These are phyloP conservation scores for Colletotrichum phormii DNA, from an alignment of 2,329 filamentous ascomycete species.

Conservation along the genomic window DNA sequence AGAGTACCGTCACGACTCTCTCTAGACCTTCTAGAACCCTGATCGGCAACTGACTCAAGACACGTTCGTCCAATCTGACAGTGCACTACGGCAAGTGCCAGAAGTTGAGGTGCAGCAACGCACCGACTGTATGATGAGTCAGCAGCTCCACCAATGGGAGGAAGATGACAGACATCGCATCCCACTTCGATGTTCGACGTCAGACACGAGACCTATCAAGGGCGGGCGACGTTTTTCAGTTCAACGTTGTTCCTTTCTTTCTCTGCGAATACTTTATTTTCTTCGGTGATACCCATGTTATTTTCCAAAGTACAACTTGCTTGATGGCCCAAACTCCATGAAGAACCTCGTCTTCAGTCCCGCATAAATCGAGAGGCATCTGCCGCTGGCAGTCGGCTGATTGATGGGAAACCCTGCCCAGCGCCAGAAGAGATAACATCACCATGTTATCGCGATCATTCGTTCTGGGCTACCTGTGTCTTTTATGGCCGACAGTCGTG, in stretches of 20 bases:
- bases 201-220: slow-evolving; percentile 25
- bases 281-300: slow-evolving; percentile 6
- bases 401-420: slow-evolving; percentile 38
- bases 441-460: slow-evolving; percentile 40
- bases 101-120: slow-evolving; percentile 15
- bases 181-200: slow-evolving; percentile 21
- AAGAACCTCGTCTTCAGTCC: slow-evolving; percentile 18
- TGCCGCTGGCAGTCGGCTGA: slow-evolving; percentile 31
- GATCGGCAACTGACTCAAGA: slow-evolving; percentile 6
- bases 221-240: slow-evolving; percentile 2
- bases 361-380: slow-evolving; percentile 36
- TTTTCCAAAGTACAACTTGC: slow-evolving; percentile 1
- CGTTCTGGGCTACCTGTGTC: slow-evolving; percentile 41
- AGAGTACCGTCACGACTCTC: neutral
- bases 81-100: slow-evolving; percentile 2
- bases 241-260: slow-evolving; percentile 5
- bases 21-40: slow-evolving; percentile 1
- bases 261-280: neutral
- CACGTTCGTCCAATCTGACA: slow-evolving; percentile 25
- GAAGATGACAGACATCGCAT: slow-evolving; percentile 35
- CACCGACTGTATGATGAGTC: slow-evolving; percentile 14
- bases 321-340: slow-evolving; percentile 17
- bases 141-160: slow-evolving; percentile 22
- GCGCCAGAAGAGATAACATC: slow-evolving; percentile 25
- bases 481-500: slow-evolving; percentile 53